phyloP scores from a whole-genome alignment of 192 early-diverging fungal species.

The Pilaira anomala region DNA sequence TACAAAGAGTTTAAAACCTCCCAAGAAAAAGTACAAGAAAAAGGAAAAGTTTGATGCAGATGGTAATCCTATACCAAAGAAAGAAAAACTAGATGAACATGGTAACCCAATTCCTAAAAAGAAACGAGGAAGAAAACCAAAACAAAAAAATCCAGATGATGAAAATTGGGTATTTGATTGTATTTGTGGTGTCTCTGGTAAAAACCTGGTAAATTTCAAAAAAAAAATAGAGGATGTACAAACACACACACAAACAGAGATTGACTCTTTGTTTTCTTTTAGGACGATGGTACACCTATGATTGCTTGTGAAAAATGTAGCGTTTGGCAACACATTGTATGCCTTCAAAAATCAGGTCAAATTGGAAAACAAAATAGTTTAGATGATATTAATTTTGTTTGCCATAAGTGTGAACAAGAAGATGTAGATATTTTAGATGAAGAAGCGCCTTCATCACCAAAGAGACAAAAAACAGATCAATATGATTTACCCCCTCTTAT shows the following conservation, averaged over 20 bases:
- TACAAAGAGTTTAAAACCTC: too few species aligned
- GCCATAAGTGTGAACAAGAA: constrained; percentile 38
- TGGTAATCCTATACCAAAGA: neutral
- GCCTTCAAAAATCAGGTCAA: constrained; percentile 43
- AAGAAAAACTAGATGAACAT: neutral
- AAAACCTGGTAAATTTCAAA: constrained; percentile 41
- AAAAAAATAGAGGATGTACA: too few species aligned
- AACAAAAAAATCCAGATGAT: constrained; percentile 33
- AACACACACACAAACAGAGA: too few species aligned
- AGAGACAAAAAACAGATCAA: neutral
- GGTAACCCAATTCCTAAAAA: constrained; percentile 4
- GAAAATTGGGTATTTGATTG: constrained; percentile 51
- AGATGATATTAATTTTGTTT: constrained; percentile 50
- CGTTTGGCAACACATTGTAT: constrained; percentile 72
- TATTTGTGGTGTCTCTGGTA: constrained; percentile 44
- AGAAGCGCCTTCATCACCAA: neutral
- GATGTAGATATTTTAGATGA: constrained; percentile 9
- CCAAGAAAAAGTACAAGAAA: neutral
- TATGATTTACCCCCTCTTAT: neutral
- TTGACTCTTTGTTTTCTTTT: neutral
- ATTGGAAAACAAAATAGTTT: constrained; percentile 35
- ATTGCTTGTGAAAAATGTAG: constrained; percentile 67
- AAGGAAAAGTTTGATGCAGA: constrained; percentile 1
- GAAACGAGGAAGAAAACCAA: constrained; percentile 19
- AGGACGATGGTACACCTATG: constrained; percentile 69